Percentiles rank a stretch among this genome's conserved stretches.
These are phyloP conservation scores for Komagataella phaffii DNA, from an alignment of 805 yeast species.

Conservation along the genomic window DNA sequence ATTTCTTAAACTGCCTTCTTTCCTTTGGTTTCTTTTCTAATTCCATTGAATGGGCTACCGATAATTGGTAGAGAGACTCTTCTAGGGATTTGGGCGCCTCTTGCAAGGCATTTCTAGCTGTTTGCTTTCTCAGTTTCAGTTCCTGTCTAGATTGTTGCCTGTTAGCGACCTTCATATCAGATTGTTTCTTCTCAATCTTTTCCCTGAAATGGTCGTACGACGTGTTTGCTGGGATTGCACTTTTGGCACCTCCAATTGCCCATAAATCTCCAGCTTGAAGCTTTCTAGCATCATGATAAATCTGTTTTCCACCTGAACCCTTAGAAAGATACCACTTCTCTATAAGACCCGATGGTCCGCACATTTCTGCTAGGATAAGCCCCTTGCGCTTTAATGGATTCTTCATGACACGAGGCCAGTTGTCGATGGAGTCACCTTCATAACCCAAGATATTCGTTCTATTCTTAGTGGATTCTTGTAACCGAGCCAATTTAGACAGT, in stretches of 20 bases:
- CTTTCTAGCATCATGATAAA: conserved; percentile 85
- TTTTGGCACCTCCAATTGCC: conserved; percentile 53
- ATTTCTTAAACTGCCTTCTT: not conserved
- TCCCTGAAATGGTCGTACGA: conserved; percentile 17
- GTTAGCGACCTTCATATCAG: not conserved
- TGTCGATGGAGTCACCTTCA: conserved; percentile 13
- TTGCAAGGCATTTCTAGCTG: not conserved
- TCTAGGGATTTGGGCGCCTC: not conserved
- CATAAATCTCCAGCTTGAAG: conserved; percentile 77
- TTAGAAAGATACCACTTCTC: conserved; percentile 86
- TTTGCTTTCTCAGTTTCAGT: not conserved
- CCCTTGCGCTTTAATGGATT: conserved; percentile 70
- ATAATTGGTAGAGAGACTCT: not conserved
- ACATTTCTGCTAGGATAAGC: conserved; percentile 67
- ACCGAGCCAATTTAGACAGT: conserved; percentile 24
- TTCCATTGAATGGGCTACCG: not conserved
- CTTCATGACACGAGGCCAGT: conserved; percentile 64
- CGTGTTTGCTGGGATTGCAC: conserved; percentile 23
- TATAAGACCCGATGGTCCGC: conserved; percentile 66
- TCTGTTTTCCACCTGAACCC: conserved; percentile 48
- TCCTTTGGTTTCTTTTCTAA: not conserved
- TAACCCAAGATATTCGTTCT: conserved; percentile 10
- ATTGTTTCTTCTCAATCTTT: conserved; percentile 17
- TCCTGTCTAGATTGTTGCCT: not conserved
- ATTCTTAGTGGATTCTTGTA: conserved; percentile 15